Conservation (phyloP, 805 yeast species). For the Sugiyamaella floridensis region DNA sequence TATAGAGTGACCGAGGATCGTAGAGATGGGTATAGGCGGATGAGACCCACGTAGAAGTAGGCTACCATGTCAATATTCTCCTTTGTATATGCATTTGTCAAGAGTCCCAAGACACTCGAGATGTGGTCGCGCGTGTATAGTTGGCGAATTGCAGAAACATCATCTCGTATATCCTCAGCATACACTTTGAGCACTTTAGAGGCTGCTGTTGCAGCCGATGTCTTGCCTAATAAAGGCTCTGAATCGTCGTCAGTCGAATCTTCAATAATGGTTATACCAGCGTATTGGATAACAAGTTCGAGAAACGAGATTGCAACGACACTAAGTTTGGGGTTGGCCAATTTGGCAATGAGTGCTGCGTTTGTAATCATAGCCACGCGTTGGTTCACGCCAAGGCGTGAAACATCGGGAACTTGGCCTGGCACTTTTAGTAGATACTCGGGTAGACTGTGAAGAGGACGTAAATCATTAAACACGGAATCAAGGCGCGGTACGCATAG, state of each 20-base stretch:
- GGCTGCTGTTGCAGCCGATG: neutral
- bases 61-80: slow-evolving; percentile 12
- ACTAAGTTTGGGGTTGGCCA: neutral
- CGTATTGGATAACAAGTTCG: neutral
- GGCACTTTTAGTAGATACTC: neutral
- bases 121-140: neutral
- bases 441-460: neutral
- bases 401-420: neutral
- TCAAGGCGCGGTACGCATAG: neutral
- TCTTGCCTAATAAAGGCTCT: neutral
- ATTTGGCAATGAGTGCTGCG: neutral
- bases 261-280: neutral
- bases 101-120: neutral
- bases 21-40: slow-evolving; percentile 12
- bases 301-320: neutral
- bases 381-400: neutral
- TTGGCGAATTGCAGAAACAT: neutral
- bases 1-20: slow-evolving; percentile 14
- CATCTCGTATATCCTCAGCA: neutral
- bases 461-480: neutral
- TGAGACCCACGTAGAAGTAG: slow-evolving; percentile 14
- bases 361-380: neutral
- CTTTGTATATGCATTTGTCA: neutral
- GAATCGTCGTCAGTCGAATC: neutral
- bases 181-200: neutral